Conservation (phyloP, 2,329 filamentous ascomycete genomes). For the Trichophyton equinum region DNA sequence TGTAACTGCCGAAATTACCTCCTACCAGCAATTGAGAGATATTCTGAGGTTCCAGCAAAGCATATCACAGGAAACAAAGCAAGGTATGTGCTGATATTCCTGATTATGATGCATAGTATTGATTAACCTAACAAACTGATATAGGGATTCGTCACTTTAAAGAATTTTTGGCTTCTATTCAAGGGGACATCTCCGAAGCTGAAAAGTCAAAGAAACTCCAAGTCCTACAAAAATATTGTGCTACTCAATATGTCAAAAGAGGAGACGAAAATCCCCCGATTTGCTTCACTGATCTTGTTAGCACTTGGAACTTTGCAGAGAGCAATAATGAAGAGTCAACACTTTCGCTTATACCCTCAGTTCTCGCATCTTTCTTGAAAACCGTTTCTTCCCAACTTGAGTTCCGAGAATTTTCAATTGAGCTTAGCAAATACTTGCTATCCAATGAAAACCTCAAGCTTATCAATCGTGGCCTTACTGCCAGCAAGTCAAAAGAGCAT, state of each 20-base stretch:
- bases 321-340: conserved; percentile 69
- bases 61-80: conserved; percentile 40
- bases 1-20: conserved; percentile 21
- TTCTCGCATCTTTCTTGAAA: conserved; percentile 69
- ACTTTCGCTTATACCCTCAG: conserved; percentile 66
- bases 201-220: conserved; percentile 30
- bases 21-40: conserved; percentile 53
- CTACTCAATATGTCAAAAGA: conserved; percentile 41
- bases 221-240: conserved; percentile 37
- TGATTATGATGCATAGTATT: not conserved
- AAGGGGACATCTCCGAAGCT: conserved; percentile 21
- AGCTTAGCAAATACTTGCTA: conserved; percentile 68
- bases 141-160: conserved; percentile 35
- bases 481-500: conserved; percentile 71
- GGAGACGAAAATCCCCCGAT: conserved; percentile 45
- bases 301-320: conserved; percentile 75
- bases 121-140: not conserved
- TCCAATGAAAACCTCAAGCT: conserved; percentile 71
- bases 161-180: conserved; percentile 31
- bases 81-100: conserved; percentile 42
- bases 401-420: conserved; percentile 60
- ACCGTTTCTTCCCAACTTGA: conserved; percentile 62
- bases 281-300: conserved; percentile 67
- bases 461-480: conserved; percentile 63
- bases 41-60: conserved; percentile 62